phyloP scores from a whole-genome alignment of 176 grass and related monocot genomes.

The Ensete ventricosum region DNA sequence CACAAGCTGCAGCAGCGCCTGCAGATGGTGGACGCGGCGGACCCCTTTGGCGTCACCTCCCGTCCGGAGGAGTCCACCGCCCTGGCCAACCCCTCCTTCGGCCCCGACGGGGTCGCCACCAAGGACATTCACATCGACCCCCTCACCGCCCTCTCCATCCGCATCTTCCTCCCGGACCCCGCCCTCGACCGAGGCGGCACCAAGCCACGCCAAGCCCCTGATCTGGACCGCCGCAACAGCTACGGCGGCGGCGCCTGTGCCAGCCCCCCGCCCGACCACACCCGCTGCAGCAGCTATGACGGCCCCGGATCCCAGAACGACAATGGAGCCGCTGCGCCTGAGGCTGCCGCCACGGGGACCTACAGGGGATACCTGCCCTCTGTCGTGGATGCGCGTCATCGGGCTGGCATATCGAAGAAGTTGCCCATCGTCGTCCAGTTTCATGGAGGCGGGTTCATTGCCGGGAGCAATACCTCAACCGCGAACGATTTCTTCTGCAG shows the following conservation, averaged over 20 bases:
- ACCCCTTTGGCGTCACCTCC: background rate
- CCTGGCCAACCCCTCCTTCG: slow-evolving; percentile 10
- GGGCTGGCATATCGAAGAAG: background rate
- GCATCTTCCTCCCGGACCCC: slow-evolving; percentile 15
- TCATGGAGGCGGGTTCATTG: slow-evolving; percentile 11
- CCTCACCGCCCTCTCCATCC: background rate
- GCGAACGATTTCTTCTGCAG: slow-evolving; percentile 13
- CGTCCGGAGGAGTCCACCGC: slow-evolving; percentile 9
- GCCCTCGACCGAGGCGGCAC: background rate
- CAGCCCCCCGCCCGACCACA: background rate
- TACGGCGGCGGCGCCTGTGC: background rate
- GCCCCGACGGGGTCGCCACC: slow-evolving; percentile 12
- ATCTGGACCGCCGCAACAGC: slow-evolving; percentile 3
- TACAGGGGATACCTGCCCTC: slow-evolving; percentile 3
- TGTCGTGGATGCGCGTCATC: background rate
- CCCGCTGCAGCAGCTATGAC: slow-evolving; percentile 1
- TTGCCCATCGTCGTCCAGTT: slow-evolving; percentile 10
- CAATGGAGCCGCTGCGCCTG: background rate
- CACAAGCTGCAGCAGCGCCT: slow-evolving; percentile 7
- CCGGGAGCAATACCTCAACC: slow-evolving; percentile 7
- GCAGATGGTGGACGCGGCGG: background rate
- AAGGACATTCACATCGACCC: slow-evolving; percentile 20
- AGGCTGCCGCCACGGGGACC: background rate
- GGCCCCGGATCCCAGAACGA: background rate
- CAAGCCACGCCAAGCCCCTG: background rate